Conservation (phyloP, 805 yeast species). For the Starmerella vitae region DNA sequence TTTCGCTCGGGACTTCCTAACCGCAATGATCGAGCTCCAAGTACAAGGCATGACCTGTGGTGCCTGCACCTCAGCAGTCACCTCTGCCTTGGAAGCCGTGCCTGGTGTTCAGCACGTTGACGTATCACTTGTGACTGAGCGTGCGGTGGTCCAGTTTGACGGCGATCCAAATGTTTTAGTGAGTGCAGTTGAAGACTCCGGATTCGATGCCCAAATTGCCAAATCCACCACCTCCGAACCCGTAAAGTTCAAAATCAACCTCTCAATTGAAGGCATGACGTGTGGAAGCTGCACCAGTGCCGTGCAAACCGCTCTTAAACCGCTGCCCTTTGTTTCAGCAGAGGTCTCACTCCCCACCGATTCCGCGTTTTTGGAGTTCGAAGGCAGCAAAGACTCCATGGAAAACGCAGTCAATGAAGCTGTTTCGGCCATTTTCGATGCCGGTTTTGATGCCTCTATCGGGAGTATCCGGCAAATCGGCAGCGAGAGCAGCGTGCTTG, state of each 20-base stretch:
- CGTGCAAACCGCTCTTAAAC: slow-evolving; percentile 42
- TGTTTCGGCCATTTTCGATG: slow-evolving; percentile 49
- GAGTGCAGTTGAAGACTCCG: slow-evolving; percentile 58
- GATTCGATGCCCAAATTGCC: slow-evolving; percentile 41
- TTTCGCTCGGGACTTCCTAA: too few relatives aligned
- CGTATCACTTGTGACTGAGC: slow-evolving; percentile 66
- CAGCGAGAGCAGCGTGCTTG: slow-evolving; percentile 2
- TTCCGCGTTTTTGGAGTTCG: slow-evolving; percentile 33
- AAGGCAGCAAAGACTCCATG: slow-evolving; percentile 35
- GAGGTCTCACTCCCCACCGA: slow-evolving; percentile 67
- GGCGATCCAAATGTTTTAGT: slow-evolving; percentile 30
- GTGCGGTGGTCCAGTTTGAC: slow-evolving; percentile 46
- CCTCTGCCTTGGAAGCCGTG: slow-evolving; percentile 36
- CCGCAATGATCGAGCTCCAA: too few relatives aligned
- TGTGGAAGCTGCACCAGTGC: slow-evolving; percentile 74
- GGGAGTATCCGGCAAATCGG: background rate
- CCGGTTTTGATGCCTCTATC: slow-evolving; percentile 51
- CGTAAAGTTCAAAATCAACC: slow-evolving; percentile 9
- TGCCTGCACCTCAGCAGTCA: slow-evolving; percentile 62
- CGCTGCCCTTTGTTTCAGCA: slow-evolving; percentile 41
- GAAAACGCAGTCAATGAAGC: slow-evolving; percentile 28
- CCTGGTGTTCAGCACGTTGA: slow-evolving; percentile 42
- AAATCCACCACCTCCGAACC: background rate
- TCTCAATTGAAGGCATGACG: slow-evolving; percentile 64
- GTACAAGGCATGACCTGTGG: slow-evolving; percentile 86